Percentiles rank a stretch among this genome's conserved stretches.
Conservation (phyloP, 129 eudicot species). For the Chrysanthemum seticuspe region DNA sequence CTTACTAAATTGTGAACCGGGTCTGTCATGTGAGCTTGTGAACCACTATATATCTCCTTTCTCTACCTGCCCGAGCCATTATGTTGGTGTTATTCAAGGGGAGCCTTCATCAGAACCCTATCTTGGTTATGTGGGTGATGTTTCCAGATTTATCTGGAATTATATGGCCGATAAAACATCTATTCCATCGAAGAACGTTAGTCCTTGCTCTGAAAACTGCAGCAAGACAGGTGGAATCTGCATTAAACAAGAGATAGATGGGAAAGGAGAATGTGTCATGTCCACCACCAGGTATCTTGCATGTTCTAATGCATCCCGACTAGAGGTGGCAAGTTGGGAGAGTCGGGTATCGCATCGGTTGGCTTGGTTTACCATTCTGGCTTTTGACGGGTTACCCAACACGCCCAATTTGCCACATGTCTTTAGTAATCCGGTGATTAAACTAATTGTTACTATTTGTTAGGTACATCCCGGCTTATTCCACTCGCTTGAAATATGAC, state of each 20-base stretch:
- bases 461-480: constrained; percentile 95
- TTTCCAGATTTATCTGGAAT: constrained; percentile 86
- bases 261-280: constrained; percentile 72
- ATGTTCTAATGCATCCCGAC: neutral
- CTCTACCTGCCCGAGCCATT: constrained; percentile 75
- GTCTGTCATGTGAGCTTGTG: constrained; percentile 80
- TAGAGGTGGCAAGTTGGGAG: neutral
- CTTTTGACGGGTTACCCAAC: too few species aligned
- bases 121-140: constrained; percentile 61
- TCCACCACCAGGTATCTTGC: constrained; percentile 86
- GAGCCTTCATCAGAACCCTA: constrained; percentile 69
- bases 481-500: constrained; percentile 79
- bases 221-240: constrained; percentile 60
- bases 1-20: constrained; percentile 81
- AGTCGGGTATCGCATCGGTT: neutral
- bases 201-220: constrained; percentile 69
- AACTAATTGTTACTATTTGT: constrained; percentile 16
- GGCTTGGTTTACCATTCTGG: neutral
- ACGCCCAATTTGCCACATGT: neutral
- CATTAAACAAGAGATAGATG: constrained; percentile 64
- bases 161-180: constrained; percentile 86
- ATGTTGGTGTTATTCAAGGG: constrained; percentile 81
- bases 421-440: neutral
- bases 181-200: constrained; percentile 34
- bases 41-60: constrained; percentile 61